Evolutionary conservation across 2,329 filamentous ascomycete species (phyloP).

Genomic region (Coleophoma eucalyptorum): DNA sequence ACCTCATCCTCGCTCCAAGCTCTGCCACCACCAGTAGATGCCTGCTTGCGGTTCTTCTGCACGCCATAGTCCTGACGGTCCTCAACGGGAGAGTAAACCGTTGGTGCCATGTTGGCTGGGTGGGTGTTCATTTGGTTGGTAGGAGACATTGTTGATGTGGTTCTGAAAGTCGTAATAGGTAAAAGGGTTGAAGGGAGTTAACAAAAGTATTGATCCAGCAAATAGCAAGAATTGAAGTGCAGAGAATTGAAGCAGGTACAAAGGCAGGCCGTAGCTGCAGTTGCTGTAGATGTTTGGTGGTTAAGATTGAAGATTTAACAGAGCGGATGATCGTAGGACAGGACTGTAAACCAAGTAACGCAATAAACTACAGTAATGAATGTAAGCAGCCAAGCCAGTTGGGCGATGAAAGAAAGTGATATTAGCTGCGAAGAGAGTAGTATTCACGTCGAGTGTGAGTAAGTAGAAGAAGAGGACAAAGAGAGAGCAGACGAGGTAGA

Average conservation of each 20-base stretch:
- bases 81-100: constrained; percentile 38
- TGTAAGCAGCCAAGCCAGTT: constrained; percentile 51
- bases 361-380: constrained; percentile 39
- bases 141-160: constrained; percentile 26
- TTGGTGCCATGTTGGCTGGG: constrained; percentile 20
- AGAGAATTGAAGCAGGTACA: constrained; percentile 17
- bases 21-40: constrained; percentile 70
- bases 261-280: constrained; percentile 39
- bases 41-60: constrained; percentile 62
- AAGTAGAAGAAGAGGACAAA: constrained; percentile 18
- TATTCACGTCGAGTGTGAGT: constrained; percentile 28
- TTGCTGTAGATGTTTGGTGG: constrained; percentile 34
- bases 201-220: constrained; percentile 25
- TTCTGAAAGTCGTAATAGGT: constrained; percentile 16
- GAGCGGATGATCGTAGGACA: constrained; percentile 17
- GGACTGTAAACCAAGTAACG: constrained; percentile 23
- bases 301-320: constrained; percentile 12
- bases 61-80: constrained; percentile 57
- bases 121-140: constrained; percentile 27
- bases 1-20: constrained; percentile 88
- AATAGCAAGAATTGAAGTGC: constrained; percentile 24
- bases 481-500: constrained; percentile 8
- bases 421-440: constrained; percentile 27
- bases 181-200: constrained; percentile 13
- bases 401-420: constrained; percentile 41